Evolutionary conservation across 495 filamentous ascomycete genomes (phyloP).

Genomic region (Aspergillus cavernicola): DNA sequence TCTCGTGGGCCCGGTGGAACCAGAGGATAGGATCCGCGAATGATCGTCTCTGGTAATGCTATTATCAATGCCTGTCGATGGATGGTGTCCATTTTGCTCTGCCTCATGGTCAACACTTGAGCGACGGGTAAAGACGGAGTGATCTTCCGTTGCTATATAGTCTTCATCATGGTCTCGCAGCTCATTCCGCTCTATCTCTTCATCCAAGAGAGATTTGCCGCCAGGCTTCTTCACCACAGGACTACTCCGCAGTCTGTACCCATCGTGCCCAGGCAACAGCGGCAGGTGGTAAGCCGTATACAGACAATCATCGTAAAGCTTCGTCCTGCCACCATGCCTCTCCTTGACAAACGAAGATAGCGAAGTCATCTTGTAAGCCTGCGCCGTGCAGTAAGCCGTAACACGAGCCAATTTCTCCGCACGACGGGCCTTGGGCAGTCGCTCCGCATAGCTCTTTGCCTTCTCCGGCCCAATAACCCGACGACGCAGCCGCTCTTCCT

Average conservation of each 20-base stretch:
- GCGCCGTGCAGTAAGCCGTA: slow-evolving; percentile 95
- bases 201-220: slow-evolving; percentile 86
- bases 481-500: slow-evolving; percentile 67
- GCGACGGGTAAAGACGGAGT: slow-evolving; percentile 25
- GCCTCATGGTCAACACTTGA: slow-evolving; percentile 19
- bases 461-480: slow-evolving; percentile 54
- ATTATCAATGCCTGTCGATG: neutral
- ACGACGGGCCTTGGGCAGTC: slow-evolving; percentile 82
- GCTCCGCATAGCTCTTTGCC: slow-evolving; percentile 92
- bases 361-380: slow-evolving; percentile 82
- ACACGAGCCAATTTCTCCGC: slow-evolving; percentile 84
- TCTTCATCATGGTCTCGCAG: slow-evolving; percentile 85
- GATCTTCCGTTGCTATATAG: slow-evolving; percentile 59
- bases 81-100: neutral
- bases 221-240: slow-evolving; percentile 89
- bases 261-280: slow-evolving; percentile 76
- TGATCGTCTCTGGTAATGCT: neutral
- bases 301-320: slow-evolving; percentile 98
- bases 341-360: slow-evolving; percentile 85
- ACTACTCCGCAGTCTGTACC: slow-evolving; percentile 82
- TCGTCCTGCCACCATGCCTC: slow-evolving; percentile 87
- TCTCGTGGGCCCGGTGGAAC: slow-evolving; percentile 33
- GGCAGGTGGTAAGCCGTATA: slow-evolving; percentile 95
- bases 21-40: slow-evolving; percentile 11
- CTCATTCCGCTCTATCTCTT: slow-evolving; percentile 95